These are phyloP conservation scores for Chaetomiaceae sp. DNA, from an alignment of 2,329 filamentous ascomycete genomes.

Conservation along the genomic window DNA sequence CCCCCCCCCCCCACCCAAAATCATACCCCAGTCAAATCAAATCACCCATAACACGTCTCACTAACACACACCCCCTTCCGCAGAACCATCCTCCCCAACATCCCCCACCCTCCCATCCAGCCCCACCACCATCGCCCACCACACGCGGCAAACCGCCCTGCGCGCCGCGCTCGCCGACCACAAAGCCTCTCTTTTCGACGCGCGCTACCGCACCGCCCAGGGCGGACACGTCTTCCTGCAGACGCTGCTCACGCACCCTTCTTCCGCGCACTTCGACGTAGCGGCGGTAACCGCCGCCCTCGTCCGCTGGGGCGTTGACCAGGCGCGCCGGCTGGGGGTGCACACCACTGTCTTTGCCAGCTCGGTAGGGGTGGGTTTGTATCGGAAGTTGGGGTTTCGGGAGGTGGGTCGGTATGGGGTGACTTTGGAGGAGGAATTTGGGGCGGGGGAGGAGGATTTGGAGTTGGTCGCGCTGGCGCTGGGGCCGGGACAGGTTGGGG, in stretches of 20 bases:
- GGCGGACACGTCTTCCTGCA: conserved; percentile 23
- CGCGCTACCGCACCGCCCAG: conserved; percentile 2
- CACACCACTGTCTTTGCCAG: conserved; percentile 24
- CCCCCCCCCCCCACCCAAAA: background rate
- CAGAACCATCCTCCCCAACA: conserved; percentile 12
- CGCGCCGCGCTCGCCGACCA: conserved; percentile 11
- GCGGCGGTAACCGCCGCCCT: conserved; percentile 19
- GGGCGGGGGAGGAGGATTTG: conserved; percentile 20
- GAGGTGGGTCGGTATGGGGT: conserved; percentile 21
- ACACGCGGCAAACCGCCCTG: conserved; percentile 20
- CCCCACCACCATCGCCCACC: conserved; percentile 18
- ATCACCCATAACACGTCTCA: background rate
- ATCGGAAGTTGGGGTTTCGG: conserved; percentile 21
- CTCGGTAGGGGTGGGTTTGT: conserved; percentile 22
- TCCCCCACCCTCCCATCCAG: conserved; percentile 8
- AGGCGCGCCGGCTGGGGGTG: conserved; percentile 13
- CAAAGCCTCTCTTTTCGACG: conserved; percentile 20
- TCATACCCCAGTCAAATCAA: background rate
- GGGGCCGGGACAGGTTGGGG: background rate
- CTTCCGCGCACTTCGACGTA: too few relatives aligned
- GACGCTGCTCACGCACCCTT: conserved; percentile 22
- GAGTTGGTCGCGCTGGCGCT: conserved; percentile 22
- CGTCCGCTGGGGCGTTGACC: conserved; percentile 19
- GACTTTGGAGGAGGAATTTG: too few relatives aligned
- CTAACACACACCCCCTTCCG: conserved; percentile 2